Conservation (phyloP, 202 grass and related monocot species). For the Cymbopogon flexuosus region DNA sequence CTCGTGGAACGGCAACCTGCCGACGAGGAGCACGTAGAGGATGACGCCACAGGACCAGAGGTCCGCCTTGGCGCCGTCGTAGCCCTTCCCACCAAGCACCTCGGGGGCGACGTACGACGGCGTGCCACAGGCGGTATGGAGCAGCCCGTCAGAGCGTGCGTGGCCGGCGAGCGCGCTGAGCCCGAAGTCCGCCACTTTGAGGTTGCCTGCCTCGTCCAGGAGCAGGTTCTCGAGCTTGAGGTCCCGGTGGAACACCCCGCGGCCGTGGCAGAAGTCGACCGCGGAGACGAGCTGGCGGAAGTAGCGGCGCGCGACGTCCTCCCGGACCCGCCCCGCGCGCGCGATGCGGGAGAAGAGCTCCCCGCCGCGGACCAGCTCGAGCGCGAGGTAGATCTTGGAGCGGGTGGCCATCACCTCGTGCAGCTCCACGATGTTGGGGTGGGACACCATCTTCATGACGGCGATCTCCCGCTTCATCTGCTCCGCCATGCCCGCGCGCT, state of each 20-base stretch:
- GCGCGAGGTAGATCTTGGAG: not conserved
- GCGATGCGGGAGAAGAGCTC: not conserved
- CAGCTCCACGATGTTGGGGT: not conserved
- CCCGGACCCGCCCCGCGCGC: not conserved
- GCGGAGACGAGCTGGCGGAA: not conserved
- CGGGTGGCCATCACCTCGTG: not conserved
- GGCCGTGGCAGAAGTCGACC: not conserved
- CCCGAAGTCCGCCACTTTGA: not conserved
- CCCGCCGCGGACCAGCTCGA: not conserved
- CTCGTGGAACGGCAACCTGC: slow-evolving; percentile 53
- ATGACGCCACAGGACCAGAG: slow-evolving; percentile 85
- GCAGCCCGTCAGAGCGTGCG: not conserved
- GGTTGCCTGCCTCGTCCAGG: not conserved
- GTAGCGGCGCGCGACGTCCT: not conserved
- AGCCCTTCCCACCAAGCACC: slow-evolving; percentile 59
- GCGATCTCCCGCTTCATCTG: not conserved
- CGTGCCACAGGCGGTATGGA: slow-evolving; percentile 77
- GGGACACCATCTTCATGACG: not conserved
- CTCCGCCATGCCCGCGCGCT: not conserved
- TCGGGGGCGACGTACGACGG: slow-evolving; percentile 70
- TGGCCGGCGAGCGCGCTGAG: not conserved
- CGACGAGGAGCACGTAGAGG: slow-evolving; percentile 62
- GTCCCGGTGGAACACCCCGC: not conserved
- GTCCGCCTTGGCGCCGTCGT: slow-evolving; percentile 59
- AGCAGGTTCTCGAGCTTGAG: not conserved